phyloP scores from a whole-genome alignment of 2,329 filamentous ascomycete genomes.

The Thelonectria rubi region DNA sequence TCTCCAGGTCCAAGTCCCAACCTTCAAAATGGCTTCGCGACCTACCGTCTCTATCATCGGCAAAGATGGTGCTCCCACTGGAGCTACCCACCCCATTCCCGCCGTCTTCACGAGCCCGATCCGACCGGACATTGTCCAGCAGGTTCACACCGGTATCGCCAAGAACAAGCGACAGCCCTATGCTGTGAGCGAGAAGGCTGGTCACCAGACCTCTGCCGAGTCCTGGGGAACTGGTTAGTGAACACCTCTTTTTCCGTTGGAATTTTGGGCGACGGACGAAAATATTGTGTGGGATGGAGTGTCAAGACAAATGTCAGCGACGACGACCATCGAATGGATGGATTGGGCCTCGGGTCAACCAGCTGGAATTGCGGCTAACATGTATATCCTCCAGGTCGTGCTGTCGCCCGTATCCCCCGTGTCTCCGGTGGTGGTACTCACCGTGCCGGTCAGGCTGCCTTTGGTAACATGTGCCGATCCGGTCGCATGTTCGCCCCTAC shows the following conservation, averaged over 20 bases:
- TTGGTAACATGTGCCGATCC: constrained; percentile 99
- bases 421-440: constrained; percentile 99
- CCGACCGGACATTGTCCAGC: constrained; percentile 98
- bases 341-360: constrained; percentile 5
- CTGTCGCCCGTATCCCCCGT: constrained; percentile 99
- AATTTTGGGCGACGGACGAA: constrained; percentile 22
- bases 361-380: constrained; percentile 37
- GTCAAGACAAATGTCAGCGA: background rate
- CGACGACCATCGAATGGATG: background rate
- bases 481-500: constrained; percentile 99
- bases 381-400: constrained; percentile 73
- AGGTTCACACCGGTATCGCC: constrained; percentile 98
- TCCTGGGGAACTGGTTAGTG: constrained; percentile 98
- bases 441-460: constrained; percentile 99
- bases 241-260: constrained; percentile 25
- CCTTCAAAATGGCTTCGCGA: constrained; percentile 85
- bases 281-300: constrained; percentile 30
- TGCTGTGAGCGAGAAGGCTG: constrained; percentile 99
- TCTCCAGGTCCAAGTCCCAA: constrained; percentile 49
- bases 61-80: constrained; percentile 92
- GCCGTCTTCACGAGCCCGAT: constrained; percentile 97
- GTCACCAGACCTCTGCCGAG: constrained; percentile 99
- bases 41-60: constrained; percentile 97
- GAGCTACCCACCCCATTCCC: constrained; percentile 90
- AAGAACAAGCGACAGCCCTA: constrained; percentile 99